Evolutionary conservation across 2,329 filamentous ascomycete genomes (phyloP), one percentile per base, ranked within the genome.

Genomic region (Ceratocystis diversiconidia): DNA sequence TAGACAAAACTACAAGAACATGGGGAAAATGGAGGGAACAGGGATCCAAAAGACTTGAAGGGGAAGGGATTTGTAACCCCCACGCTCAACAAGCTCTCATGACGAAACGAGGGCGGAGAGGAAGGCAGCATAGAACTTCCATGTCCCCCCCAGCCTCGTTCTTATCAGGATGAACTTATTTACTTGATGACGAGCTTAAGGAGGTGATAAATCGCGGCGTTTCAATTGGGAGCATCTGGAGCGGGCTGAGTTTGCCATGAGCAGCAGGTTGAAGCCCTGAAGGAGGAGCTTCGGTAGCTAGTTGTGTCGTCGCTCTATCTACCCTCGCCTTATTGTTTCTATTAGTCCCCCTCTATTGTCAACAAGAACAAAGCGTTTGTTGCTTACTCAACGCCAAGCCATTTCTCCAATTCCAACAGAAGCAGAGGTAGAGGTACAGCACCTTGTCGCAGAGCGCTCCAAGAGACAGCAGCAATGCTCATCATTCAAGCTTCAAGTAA

Each of bases 321-420:
- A n/a, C 17, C 17, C n/a, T 50, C 46, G 7, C 19, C 17, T 22
- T 22, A 5, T 22, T n/a, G 17, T n/a, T 48, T 19, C 19, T 25
- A 30, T 22, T 25, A 22, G 17, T 55, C 50, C 5, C 10, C 15
- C 10, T 28, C 50, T 1, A 1, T 57, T 57, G 25, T 32, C 50
- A 57, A 57, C 50, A 57, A 57, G 30, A 32, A 57, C 50, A 57
- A 57, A 57, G 50, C 22, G 50, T 57, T 57, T 57, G 50, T 30
- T 25, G 50, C 50, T 57, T 57, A 57, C 50, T 30, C 50, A 57
- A 57, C 50, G 50, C 50, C 50, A 57, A 57, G 50, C 50, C 50
- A 7, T 57, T 57, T 57, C 50, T 57, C 50, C 50, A 57, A 57
- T 30, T 57, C 22, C 22, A 15, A 30, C 50, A 57, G 15, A 15